Conservation (phyloP, 306 rosid genomes). For the Rubus idaeus region DNA sequence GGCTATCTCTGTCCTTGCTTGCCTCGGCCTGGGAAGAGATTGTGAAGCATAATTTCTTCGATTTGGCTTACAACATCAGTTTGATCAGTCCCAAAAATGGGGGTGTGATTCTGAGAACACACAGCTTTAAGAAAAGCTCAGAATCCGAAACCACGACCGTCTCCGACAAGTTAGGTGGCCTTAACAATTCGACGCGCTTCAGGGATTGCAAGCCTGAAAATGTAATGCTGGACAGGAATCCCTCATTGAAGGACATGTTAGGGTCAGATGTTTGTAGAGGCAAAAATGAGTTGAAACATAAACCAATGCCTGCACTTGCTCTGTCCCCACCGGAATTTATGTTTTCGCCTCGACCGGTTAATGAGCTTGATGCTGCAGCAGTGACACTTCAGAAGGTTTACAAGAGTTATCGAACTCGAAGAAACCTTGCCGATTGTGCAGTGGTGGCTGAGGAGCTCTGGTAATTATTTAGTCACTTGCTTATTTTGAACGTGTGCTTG, state of each 20-base stretch:
- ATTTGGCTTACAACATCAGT: conserved; percentile 27
- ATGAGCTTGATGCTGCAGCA: conserved; percentile 85
- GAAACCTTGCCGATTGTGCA: conserved; percentile 95
- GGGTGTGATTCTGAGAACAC: conserved; percentile 43
- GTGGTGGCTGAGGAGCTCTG: conserved; percentile 88
- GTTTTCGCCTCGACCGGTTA: conserved; percentile 56
- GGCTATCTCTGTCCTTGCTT: conserved; percentile 58
- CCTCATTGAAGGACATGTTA: conserved; percentile 39
- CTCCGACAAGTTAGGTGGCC: conserved; percentile 13
- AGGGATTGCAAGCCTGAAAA: conserved; percentile 51
- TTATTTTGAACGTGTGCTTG: background rate
- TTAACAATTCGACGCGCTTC: conserved; percentile 33
- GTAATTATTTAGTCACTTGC: conserved; percentile 38
- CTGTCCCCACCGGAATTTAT: conserved; percentile 51
- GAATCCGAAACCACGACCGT: conserved; percentile 39
- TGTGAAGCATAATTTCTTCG: conserved; percentile 31
- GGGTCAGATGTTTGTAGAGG: conserved; percentile 13
- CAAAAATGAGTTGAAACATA: conserved; percentile 36
- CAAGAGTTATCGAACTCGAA: conserved; percentile 83
- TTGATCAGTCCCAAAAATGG: conserved; percentile 45
- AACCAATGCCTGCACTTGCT: conserved; percentile 51
- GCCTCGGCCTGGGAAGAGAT: conserved; percentile 59
- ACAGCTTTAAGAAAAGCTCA: conserved; percentile 51
- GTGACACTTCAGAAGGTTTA: conserved; percentile 75
- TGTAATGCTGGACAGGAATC: conserved; percentile 43